Evolutionary conservation across 306 rosid species (phyloP).

Genomic region (Prunus mira): DNA sequence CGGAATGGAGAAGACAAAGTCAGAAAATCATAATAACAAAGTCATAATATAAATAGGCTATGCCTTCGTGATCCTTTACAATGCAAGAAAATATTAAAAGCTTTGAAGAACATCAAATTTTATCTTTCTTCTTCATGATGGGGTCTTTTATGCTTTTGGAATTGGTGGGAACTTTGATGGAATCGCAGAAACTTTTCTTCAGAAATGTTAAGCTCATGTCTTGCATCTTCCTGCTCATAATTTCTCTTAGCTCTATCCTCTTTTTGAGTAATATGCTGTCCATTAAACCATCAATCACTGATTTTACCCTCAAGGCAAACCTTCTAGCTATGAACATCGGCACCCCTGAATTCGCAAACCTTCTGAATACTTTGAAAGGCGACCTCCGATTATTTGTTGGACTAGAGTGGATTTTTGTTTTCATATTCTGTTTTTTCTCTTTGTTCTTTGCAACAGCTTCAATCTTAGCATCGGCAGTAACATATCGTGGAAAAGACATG

Average conservation of each 20-base stretch:
- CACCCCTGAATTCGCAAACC: neutral
- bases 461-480: neutral
- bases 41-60: neutral
- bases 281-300: neutral
- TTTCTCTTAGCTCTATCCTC: conserved; percentile 12
- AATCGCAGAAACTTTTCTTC: conserved; percentile 14
- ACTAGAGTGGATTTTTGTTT: conserved; percentile 12
- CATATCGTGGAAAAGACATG: neutral
- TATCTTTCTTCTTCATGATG: neutral
- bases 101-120: neutral
- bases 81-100: neutral
- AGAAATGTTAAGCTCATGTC: conserved; percentile 17
- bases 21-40: neutral
- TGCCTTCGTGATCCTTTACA: neutral
- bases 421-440: neutral
- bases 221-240: conserved; percentile 3
- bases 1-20: no score
- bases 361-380: neutral
- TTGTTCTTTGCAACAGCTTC: neutral
- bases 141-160: neutral
- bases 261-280: conserved; percentile 1
- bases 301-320: neutral
- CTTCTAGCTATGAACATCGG: neutral
- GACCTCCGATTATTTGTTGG: neutral
- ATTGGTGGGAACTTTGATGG: conserved; percentile 1